Evolutionary conservation across 2,329 filamentous ascomycete genomes (phyloP).

Genomic region (Grosmannia clavigera): DNA sequence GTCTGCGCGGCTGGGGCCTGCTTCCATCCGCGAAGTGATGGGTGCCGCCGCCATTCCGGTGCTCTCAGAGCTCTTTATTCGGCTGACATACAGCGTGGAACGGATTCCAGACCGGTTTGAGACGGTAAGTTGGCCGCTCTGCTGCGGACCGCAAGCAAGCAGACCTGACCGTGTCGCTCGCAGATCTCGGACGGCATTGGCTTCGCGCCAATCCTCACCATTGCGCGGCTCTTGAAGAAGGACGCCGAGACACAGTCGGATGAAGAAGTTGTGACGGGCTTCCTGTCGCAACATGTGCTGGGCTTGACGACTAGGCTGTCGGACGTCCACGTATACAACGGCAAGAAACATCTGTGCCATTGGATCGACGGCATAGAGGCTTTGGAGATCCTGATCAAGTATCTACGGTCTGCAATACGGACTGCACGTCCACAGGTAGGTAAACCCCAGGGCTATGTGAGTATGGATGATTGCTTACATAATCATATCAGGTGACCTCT

Average conservation of each 20-base stretch:
- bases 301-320: slow-evolving; percentile 78
- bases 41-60: slow-evolving; percentile 8
- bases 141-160: background rate
- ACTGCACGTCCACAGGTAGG: slow-evolving; percentile 72
- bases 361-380: slow-evolving; percentile 45
- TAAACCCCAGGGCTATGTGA: no score
- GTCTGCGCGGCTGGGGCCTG: slow-evolving; percentile 7
- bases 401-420: slow-evolving; percentile 61
- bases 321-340: slow-evolving; percentile 33
- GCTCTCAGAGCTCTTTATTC: slow-evolving; percentile 12
- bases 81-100: slow-evolving; percentile 4
- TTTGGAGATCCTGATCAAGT: slow-evolving; percentile 74
- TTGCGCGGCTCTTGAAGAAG: slow-evolving; percentile 17
- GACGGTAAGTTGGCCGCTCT: slow-evolving; percentile 1
- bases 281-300: slow-evolving; percentile 72
- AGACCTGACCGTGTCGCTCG: background rate
- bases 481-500: slow-evolving; percentile 60
- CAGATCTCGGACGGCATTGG: slow-evolving; percentile 3
- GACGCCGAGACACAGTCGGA: background rate
- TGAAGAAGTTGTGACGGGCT: slow-evolving; percentile 45
- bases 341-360: slow-evolving; percentile 12
- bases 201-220: slow-evolving; percentile 9
- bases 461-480: no score
- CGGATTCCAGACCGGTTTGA: slow-evolving; percentile 6
- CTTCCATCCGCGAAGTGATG: slow-evolving; percentile 11